phyloP scores from a whole-genome alignment of 768 basidiomycete species.

The Phylloporus rhodoxanthus region DNA sequence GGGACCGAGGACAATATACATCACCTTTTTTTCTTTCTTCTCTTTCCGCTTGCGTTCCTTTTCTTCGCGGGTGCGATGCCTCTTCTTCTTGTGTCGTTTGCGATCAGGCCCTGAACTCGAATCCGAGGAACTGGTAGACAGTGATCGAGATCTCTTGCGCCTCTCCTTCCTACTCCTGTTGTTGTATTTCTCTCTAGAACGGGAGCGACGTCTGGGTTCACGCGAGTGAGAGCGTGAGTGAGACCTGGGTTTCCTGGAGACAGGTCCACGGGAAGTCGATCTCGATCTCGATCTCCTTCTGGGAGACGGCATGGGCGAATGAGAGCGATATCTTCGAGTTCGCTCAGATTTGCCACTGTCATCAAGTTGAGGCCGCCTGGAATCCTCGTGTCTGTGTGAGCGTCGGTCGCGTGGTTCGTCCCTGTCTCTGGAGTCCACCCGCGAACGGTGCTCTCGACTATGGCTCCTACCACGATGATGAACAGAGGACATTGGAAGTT shows the following conservation, averaged over 20 bases:
- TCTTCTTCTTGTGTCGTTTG: conserved; percentile 41
- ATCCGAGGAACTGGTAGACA: conserved; percentile 39
- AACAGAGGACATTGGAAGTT: conserved; percentile 15
- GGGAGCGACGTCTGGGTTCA: conserved; percentile 30
- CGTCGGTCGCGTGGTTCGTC: conserved; percentile 17
- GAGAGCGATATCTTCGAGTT: conserved; percentile 11
- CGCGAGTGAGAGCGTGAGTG: conserved; percentile 25
- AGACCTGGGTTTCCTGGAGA: conserved; percentile 11
- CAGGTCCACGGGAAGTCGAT: conserved; percentile 21
- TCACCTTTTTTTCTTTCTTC: conserved; percentile 68
- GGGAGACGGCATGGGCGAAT: conserved; percentile 20
- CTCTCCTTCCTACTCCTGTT: conserved; percentile 23
- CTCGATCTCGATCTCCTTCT: conserved; percentile 22
- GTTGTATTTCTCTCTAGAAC: conserved; percentile 28
- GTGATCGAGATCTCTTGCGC: conserved; percentile 32
- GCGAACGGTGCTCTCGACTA: conserved; percentile 15
- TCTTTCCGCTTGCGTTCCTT: conserved; percentile 54
- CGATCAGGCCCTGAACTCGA: conserved; percentile 29
- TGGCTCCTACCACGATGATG: conserved; percentile 20
- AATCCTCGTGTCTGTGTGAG: conserved; percentile 12
- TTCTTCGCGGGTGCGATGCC: conserved; percentile 41
- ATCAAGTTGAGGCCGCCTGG: conserved; percentile 9
- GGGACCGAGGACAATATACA: conserved; percentile 4
- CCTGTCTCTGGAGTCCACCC: conserved; percentile 12
- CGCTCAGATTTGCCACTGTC: conserved; percentile 6